Conservation (phyloP, 208 protist species). For the Crithidia sp. region DNA sequence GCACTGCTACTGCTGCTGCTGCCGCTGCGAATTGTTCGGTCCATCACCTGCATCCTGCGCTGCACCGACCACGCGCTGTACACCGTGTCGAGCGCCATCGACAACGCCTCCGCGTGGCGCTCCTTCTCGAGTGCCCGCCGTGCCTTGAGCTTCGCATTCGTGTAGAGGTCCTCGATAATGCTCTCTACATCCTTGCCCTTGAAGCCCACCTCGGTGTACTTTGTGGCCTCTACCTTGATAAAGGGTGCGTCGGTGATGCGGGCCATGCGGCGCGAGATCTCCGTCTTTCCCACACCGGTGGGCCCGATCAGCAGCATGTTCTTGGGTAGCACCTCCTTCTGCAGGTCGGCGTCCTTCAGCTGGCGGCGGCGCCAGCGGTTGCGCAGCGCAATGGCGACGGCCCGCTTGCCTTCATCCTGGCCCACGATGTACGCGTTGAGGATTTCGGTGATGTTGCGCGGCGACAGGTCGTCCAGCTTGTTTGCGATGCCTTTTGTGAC, state of each 20-base stretch:
- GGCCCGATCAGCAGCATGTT: slow-evolving; percentile 95
- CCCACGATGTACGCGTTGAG: slow-evolving; percentile 97
- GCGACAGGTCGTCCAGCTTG: slow-evolving; percentile 84
- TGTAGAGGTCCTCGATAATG: slow-evolving; percentile 96
- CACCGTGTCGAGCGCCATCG: slow-evolving; percentile 80
- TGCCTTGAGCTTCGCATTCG: slow-evolving; percentile 90
- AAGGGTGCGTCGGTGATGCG: slow-evolving; percentile 97
- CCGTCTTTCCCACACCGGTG: slow-evolving; percentile 94
- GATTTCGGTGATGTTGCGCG: slow-evolving; percentile 91
- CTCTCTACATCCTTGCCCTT: slow-evolving; percentile 97
- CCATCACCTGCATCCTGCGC: slow-evolving; percentile 36
- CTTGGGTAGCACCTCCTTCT: slow-evolving; percentile 91
- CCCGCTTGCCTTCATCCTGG: slow-evolving; percentile 94
- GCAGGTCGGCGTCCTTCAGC: slow-evolving; percentile 74
- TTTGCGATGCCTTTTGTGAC: slow-evolving; percentile 52
- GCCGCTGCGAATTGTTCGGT: slow-evolving; percentile 20
- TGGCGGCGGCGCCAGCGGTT: slow-evolving; percentile 94
- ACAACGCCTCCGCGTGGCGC: slow-evolving; percentile 72
- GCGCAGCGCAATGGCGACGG: slow-evolving; percentile 97
- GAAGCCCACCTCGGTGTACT: slow-evolving; percentile 98
- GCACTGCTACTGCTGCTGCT: slow-evolving; percentile 1
- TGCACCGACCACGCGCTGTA: slow-evolving; percentile 68
- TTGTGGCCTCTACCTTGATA: slow-evolving; percentile 98
- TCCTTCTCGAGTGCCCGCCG: slow-evolving; percentile 70
- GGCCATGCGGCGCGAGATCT: slow-evolving; percentile 96